Percentiles rank a stretch among this genome's conserved stretches.
Conservation (phyloP, 805 yeast genomes). For the Kodamaea kakaduensis region DNA sequence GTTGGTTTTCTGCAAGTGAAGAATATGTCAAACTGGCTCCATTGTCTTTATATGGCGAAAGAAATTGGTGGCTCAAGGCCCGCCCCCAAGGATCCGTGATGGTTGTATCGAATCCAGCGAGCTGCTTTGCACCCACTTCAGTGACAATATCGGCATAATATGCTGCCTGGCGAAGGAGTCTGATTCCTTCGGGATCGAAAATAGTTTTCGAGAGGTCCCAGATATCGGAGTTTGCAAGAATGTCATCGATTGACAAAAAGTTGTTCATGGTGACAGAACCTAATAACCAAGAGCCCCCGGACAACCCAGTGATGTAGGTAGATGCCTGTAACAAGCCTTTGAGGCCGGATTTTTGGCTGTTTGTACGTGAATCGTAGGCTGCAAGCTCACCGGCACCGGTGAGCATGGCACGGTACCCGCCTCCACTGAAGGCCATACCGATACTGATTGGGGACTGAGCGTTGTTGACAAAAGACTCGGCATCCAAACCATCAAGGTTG, state of each 20-base stretch:
- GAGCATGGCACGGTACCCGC: constrained; percentile 47
- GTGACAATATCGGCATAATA: constrained; percentile 40
- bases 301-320: constrained; percentile 36
- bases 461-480: constrained; percentile 7
- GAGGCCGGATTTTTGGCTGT: constrained; percentile 32
- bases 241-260: constrained; percentile 18
- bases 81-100: constrained; percentile 42
- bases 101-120: constrained; percentile 33
- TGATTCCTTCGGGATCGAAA: constrained; percentile 12
- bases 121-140: constrained; percentile 23
- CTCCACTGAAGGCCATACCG: constrained; percentile 38
- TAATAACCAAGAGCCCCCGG: constrained; percentile 42
- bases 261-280: constrained; percentile 21
- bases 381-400: constrained; percentile 82
- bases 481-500: constrained; percentile 12
- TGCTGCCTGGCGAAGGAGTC: constrained; percentile 3
- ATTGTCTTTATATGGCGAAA: constrained; percentile 17
- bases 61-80: constrained; percentile 32
- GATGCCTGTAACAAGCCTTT: constrained; percentile 31
- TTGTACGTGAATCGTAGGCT: constrained; percentile 72
- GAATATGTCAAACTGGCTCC: constrained; percentile 22
- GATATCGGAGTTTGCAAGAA: constrained; percentile 12
- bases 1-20: constrained; percentile 13
- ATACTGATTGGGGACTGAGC: constrained; percentile 18
- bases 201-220: constrained; percentile 19